Percentiles rank a stretch among this genome's conserved stretches.
Evolutionary conservation across 2,329 filamentous ascomycete species (phyloP).

Genomic region (Cercospora nicotianae): DNA sequence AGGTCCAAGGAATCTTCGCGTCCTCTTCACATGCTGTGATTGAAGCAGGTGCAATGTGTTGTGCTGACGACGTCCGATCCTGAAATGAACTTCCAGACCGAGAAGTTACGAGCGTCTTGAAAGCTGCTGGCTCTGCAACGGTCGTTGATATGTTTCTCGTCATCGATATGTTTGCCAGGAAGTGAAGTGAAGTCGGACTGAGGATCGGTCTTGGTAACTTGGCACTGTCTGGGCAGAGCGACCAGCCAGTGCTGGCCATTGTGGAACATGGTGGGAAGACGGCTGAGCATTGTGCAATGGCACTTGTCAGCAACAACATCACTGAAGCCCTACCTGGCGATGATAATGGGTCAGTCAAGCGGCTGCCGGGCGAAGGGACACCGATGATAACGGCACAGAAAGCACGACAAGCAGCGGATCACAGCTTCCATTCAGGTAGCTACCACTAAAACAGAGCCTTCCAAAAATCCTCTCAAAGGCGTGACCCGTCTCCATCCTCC

Average conservation of each 20-base stretch:
- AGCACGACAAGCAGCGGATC: conserved; percentile 16
- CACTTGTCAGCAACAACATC: not conserved
- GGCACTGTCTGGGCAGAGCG: not conserved
- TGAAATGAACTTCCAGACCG: not conserved
- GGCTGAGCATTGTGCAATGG: not conserved
- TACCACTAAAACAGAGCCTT: conserved; percentile 19
- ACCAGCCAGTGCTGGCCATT: not conserved
- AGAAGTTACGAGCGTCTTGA: not conserved
- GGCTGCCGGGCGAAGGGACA: not conserved
- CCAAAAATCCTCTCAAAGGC: conserved; percentile 32
- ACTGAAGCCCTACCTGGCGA: not conserved
- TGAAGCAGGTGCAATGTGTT: not conserved
- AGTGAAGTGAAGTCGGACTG: not conserved
- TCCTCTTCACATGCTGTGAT: too few species aligned
- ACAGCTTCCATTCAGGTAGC: conserved; percentile 24
- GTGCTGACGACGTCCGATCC: not conserved
- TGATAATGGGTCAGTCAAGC: not conserved
- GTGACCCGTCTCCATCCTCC: conserved; percentile 13
- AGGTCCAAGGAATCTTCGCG: not conserved
- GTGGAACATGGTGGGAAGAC: not conserved
- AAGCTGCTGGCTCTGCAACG: not conserved
- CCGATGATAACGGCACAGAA: not conserved
- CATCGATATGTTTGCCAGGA: not conserved
- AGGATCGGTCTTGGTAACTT: not conserved
- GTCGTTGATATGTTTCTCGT: not conserved